Percentiles rank a stretch among this genome's conserved stretches.
Conservation (phyloP, 805 yeast species). For the Metschnikowia borealis region DNA sequence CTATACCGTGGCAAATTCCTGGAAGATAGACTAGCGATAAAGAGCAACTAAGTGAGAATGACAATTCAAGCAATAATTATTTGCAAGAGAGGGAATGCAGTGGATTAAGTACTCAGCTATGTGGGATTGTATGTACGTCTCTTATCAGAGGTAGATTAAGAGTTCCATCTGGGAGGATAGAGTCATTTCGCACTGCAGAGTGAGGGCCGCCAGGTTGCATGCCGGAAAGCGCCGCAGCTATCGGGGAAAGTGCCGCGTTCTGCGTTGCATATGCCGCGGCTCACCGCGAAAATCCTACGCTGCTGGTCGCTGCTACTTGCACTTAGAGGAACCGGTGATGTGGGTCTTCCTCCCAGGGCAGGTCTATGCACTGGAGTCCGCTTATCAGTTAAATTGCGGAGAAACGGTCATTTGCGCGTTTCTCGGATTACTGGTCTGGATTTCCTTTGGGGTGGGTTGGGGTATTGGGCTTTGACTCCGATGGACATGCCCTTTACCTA, state of each 20-base stretch:
- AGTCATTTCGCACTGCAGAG: neutral
- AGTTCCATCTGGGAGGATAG: neutral
- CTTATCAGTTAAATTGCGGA: constrained; percentile 1
- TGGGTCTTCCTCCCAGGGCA: neutral
- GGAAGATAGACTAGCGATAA: too few species aligned
- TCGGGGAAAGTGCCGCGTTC: constrained; percentile 1
- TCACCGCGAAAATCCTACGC: neutral
- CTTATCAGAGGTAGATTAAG: constrained; percentile 1
- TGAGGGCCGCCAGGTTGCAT: neutral
- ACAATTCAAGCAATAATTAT: neutral
- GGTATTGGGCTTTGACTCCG: too few species aligned
- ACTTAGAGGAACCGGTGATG: constrained; percentile 1
- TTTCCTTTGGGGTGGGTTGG: too few species aligned
- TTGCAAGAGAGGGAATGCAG: neutral
- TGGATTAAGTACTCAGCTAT: neutral
- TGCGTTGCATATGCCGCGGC: constrained; percentile 2
- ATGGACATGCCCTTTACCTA: too few species aligned
- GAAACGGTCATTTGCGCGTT: neutral
- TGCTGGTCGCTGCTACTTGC: constrained; percentile 4
- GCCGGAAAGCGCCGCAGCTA: neutral
- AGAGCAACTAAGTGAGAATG: too few species aligned
- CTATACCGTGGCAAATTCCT: too few species aligned
- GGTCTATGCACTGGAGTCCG: neutral
- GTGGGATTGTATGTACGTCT: constrained; percentile 4
- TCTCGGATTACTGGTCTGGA: neutral